phyloP scores from a whole-genome alignment of 2,329 filamentous ascomycete genomes.

The Fusarium bulbicola region DNA sequence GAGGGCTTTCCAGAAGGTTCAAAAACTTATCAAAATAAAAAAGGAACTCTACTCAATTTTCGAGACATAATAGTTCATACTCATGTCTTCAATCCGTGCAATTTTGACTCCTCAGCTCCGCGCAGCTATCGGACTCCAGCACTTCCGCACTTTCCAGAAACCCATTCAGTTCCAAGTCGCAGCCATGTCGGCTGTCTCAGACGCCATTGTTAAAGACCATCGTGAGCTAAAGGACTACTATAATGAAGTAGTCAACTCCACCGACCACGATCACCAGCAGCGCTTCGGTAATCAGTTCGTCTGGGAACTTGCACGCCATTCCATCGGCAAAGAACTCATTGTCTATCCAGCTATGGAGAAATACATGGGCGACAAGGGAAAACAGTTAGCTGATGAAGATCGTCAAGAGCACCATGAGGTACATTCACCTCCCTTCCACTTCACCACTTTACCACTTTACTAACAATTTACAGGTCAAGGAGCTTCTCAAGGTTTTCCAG shows the following conservation, averaged over 20 bases:
- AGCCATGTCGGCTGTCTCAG: constrained; percentile 24
- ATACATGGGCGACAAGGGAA: constrained; percentile 54
- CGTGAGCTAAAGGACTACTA: constrained; percentile 50
- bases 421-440: too few species aligned
- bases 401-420: constrained; percentile 57
- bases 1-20: too few species aligned
- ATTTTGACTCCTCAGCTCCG: neutral
- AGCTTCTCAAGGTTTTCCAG: constrained; percentile 60
- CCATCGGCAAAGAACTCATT: constrained; percentile 59
- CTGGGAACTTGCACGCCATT: constrained; percentile 60
- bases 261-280: constrained; percentile 49
- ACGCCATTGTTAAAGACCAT: constrained; percentile 44
- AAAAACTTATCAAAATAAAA: too few species aligned
- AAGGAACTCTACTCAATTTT: too few species aligned
- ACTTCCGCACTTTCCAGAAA: neutral
- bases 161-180: neutral
- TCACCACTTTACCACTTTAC: too few species aligned
- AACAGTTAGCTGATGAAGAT: constrained; percentile 57
- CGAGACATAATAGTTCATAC: too few species aligned
- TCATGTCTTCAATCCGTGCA: constrained; percentile 2
- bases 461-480: constrained; percentile 55
- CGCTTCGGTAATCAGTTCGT: constrained; percentile 57
- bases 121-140: neutral
- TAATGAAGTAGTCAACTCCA: constrained; percentile 51
- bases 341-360: constrained; percentile 64